These are phyloP conservation scores for Galerina marginata DNA, from an alignment of 768 basidiomycete species.

Conservation along the genomic window DNA sequence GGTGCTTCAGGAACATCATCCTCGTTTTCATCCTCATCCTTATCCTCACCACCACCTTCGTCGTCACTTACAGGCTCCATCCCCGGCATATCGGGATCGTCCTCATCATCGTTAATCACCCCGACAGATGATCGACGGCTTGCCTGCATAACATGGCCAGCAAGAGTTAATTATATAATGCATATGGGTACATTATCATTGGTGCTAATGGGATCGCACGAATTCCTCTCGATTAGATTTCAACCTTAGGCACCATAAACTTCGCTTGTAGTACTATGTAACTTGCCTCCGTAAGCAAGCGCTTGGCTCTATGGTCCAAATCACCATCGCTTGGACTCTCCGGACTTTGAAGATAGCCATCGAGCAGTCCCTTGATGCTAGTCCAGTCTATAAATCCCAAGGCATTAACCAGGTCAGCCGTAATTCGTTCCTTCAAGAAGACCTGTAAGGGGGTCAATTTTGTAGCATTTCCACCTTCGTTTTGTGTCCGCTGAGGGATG, in stretches of 20 bases:
- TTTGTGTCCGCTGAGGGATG: neutral
- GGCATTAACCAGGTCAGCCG: neutral
- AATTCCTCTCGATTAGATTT: neutral
- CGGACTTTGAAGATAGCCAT: neutral
- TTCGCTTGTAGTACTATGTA: neutral
- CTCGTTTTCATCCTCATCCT: no score
- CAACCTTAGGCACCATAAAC: neutral
- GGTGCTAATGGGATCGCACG: no score
- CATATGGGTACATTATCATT: no score
- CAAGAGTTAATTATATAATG: no score
- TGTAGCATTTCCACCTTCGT: neutral
- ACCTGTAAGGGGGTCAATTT: neutral
- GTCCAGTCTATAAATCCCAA: conserved; percentile 1
- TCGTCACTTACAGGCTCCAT: no score
- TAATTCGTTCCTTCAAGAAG: neutral
- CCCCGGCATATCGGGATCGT: no score
- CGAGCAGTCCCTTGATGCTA: neutral
- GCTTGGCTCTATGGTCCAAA: neutral
- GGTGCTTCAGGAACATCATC: no score
- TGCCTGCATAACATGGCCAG: no score
- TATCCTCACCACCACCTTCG: no score
- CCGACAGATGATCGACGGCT: no score
- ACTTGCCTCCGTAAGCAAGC: neutral
- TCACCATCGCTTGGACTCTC: neutral
- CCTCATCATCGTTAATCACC: no score